Evolutionary conservation across 2,329 filamentous ascomycete genomes (phyloP).

Genomic region (Xylaria multiplex): DNA sequence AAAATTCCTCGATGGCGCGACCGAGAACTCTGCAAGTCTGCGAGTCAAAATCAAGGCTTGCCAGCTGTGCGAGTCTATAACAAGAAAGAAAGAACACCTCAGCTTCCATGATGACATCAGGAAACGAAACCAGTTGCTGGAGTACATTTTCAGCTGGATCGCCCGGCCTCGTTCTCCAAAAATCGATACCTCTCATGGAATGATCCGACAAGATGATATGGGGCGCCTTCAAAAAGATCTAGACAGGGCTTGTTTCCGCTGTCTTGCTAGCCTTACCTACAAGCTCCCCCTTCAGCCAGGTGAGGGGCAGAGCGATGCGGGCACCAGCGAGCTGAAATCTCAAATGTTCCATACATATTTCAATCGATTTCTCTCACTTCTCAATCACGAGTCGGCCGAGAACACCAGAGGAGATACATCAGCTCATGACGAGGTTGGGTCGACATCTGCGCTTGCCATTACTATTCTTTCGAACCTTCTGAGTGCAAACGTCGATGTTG

Average conservation of each 20-base stretch:
- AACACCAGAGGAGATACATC: slow-evolving; percentile 56
- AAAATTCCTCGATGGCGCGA: slow-evolving; percentile 69
- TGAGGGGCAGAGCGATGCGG: slow-evolving; percentile 72
- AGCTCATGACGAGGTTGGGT: slow-evolving; percentile 63
- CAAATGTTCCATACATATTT: slow-evolving; percentile 79
- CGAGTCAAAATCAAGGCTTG: slow-evolving; percentile 76
- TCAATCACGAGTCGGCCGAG: slow-evolving; percentile 66
- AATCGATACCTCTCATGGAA: slow-evolving; percentile 53
- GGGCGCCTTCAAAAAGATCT: slow-evolving; percentile 70
- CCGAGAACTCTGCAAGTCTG: slow-evolving; percentile 65
- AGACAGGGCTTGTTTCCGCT: slow-evolving; percentile 71
- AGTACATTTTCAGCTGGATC: slow-evolving; percentile 76
- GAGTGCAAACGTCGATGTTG: slow-evolving; percentile 77
- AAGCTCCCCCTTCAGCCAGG: slow-evolving; percentile 72
- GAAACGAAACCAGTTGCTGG: slow-evolving; percentile 74
- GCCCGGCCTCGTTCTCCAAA: slow-evolving; percentile 66
- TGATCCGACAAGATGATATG: slow-evolving; percentile 65
- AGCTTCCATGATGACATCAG: slow-evolving; percentile 75
- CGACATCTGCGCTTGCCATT: slow-evolving; percentile 71
- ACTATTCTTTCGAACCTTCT: slow-evolving; percentile 74
- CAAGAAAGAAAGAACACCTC: slow-evolving; percentile 72
- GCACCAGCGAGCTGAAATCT: slow-evolving; percentile 74
- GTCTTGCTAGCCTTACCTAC: slow-evolving; percentile 73
- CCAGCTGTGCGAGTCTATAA: slow-evolving; percentile 72
- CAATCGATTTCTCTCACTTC: slow-evolving; percentile 72